A percentile compares a stretch with the other conserved stretches of the same genome.
Conservation (phyloP, 2,329 filamentous ascomycete species). For the Fonsecaea monophora region DNA sequence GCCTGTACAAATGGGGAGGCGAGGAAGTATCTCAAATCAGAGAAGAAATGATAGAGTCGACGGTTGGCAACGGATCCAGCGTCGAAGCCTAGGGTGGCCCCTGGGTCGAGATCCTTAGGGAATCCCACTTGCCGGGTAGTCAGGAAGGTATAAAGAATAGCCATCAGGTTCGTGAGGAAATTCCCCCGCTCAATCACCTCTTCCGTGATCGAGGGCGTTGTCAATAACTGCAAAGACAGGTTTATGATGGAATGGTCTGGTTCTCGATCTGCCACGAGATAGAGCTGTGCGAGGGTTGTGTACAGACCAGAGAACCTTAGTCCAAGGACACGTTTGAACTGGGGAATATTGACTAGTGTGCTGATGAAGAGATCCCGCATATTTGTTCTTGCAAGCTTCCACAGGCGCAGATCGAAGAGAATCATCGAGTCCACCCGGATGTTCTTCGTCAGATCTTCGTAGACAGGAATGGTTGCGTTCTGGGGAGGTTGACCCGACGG, state of each 20-base stretch:
- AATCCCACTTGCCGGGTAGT: constrained; percentile 96
- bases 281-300: constrained; percentile 89
- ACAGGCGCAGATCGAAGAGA: constrained; percentile 90
- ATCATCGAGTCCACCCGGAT: constrained; percentile 94
- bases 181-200: constrained; percentile 95
- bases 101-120: constrained; percentile 84
- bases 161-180: constrained; percentile 92
- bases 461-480: constrained; percentile 73
- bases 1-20: constrained; percentile 87
- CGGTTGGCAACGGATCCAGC: constrained; percentile 93
- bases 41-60: constrained; percentile 96
- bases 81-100: constrained; percentile 88
- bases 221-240: constrained; percentile 93
- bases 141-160: constrained; percentile 95
- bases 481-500: constrained; percentile 51
- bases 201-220: constrained; percentile 92
- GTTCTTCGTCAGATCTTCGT: constrained; percentile 87
- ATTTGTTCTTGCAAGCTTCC: constrained; percentile 93
- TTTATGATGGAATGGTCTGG: constrained; percentile 99
- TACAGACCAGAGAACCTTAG: constrained; percentile 95
- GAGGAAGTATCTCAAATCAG: constrained; percentile 90
- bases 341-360: constrained; percentile 90
- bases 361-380: constrained; percentile 93
- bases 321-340: constrained; percentile 93
- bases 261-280: constrained; percentile 93